A percentile compares a stretch with the other conserved stretches of the same genome.
phyloP scores from a whole-genome alignment of 768 basidiomycete genomes.

The Chalciporus sphaerocephalus region DNA sequence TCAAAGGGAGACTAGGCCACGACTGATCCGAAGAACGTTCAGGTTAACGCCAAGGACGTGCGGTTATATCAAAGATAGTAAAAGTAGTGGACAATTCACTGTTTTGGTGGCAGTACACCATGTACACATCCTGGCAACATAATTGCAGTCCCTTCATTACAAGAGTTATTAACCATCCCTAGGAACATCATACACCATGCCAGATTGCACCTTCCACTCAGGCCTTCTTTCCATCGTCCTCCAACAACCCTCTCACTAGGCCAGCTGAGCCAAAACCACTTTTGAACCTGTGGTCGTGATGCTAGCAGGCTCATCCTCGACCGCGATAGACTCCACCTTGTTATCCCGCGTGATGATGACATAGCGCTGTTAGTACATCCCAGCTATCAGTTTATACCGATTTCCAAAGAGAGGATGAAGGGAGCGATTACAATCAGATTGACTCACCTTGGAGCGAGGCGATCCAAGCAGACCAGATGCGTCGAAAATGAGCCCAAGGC shows the following conservation, averaged over 20 bases:
- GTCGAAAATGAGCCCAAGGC: constrained; percentile 58
- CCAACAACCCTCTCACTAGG: neutral
- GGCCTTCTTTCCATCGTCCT: neutral
- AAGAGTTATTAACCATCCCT: too few species aligned
- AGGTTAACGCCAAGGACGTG: too few species aligned
- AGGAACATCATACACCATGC: neutral
- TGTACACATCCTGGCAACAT: too few species aligned
- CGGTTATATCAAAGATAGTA: too few species aligned
- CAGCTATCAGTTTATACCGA: neutral
- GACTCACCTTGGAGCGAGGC: constrained; percentile 57
- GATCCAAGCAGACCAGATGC: constrained; percentile 59
- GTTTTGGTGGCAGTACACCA: too few species aligned
- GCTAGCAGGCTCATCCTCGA: constrained; percentile 46
- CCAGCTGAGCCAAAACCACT: constrained; percentile 37
- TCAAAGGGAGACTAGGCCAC: too few species aligned
- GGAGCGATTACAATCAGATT: neutral
- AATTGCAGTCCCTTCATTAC: too few species aligned
- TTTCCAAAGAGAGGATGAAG: neutral
- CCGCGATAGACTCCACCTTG: constrained; percentile 49
- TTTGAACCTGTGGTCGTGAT: constrained; percentile 53
- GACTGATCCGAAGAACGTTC: too few species aligned
- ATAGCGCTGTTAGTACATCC: constrained; percentile 39
- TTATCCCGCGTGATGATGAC: constrained; percentile 55
- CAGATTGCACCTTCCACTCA: neutral
- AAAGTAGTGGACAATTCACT: too few species aligned